Percentiles rank a stretch among this genome's conserved stretches.
Conservation (phyloP, 208 protist species). For the Leishmania turanica region DNA sequence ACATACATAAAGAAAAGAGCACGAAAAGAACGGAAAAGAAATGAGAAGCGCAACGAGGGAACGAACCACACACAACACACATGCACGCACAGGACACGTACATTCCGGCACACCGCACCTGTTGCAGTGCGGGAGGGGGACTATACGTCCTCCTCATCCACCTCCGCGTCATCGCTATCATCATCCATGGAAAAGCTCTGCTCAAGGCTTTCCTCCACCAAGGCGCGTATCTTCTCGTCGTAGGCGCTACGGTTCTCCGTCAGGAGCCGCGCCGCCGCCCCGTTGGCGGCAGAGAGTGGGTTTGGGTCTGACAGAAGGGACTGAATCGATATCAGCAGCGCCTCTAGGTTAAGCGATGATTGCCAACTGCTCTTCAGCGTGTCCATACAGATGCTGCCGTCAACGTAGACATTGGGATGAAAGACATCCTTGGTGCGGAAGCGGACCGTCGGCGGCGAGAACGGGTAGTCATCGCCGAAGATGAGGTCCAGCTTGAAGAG, state of each 20-base stretch:
- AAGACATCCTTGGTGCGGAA: slow-evolving; percentile 98
- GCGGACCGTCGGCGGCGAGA: slow-evolving; percentile 97
- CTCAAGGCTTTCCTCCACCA: slow-evolving; percentile 80
- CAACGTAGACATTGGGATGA: slow-evolving; percentile 99
- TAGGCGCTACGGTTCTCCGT: slow-evolving; percentile 96
- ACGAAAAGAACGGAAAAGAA: background rate
- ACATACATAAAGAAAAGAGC: background rate
- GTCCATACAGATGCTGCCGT: slow-evolving; percentile 99
- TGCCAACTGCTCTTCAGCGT: slow-evolving; percentile 99
- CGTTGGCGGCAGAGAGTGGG: slow-evolving; percentile 99
- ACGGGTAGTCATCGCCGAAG: slow-evolving; percentile 88
- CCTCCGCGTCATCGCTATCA: slow-evolving; percentile 40
- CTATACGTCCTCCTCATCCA: background rate
- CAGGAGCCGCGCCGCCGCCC: slow-evolving; percentile 97
- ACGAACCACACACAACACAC: background rate
- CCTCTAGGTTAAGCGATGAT: slow-evolving; percentile 98
- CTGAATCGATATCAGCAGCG: slow-evolving; percentile 99
- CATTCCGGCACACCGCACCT: too few relatives aligned
- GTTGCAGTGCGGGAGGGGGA: background rate
- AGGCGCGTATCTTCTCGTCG: slow-evolving; percentile 68
- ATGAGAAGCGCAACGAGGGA: background rate
- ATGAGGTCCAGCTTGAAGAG: slow-evolving; percentile 80
- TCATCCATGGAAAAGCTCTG: slow-evolving; percentile 66
- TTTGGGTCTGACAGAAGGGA: slow-evolving; percentile 99
- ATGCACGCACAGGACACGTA: background rate